Evolutionary conservation across 768 basidiomycete species (phyloP).

Genomic region (Nevesoporus exiguus): DNA sequence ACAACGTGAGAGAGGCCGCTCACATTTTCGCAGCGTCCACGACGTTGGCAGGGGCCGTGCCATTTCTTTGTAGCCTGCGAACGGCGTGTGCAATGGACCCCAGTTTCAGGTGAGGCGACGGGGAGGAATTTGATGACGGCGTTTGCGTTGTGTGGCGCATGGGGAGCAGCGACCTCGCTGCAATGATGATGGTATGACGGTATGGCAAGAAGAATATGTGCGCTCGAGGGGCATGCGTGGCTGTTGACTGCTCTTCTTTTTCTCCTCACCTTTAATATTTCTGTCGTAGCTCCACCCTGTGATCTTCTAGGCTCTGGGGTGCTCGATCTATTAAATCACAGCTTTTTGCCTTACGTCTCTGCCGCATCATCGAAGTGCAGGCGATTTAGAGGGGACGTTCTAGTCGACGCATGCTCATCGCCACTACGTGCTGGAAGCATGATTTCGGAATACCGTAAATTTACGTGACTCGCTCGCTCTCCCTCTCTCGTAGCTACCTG

Average conservation of each 20-base stretch:
- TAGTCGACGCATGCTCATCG: constrained; percentile 22
- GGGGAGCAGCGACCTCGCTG: constrained; percentile 28
- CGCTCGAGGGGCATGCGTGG: constrained; percentile 10
- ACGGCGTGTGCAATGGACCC: constrained; percentile 29
- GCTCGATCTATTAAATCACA: constrained; percentile 18
- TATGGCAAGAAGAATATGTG: constrained; percentile 26
- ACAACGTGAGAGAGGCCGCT: constrained; percentile 59
- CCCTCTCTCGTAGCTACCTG: background rate
- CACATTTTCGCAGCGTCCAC: constrained; percentile 57
- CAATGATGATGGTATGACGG: constrained; percentile 24
- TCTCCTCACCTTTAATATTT: constrained; percentile 14
- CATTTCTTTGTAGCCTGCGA: constrained; percentile 67
- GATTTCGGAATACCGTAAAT: constrained; percentile 29
- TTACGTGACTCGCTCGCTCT: constrained; percentile 22
- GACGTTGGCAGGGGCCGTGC: constrained; percentile 72
- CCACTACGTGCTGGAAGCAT: constrained; percentile 30
- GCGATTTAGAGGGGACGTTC: background rate
- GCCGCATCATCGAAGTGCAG: constrained; percentile 7
- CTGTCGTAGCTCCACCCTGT: constrained; percentile 8
- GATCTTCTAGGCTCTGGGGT: constrained; percentile 17
- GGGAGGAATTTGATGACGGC: constrained; percentile 27
- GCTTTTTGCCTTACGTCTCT: constrained; percentile 18
- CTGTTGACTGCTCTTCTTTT: constrained; percentile 7
- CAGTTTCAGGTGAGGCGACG: constrained; percentile 20
- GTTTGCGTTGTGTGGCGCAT: constrained; percentile 31